A percentile compares a stretch with the other conserved stretches of the same genome.
Evolutionary conservation across 2,329 filamentous ascomycete genomes (phyloP).

Genomic region (Neodidymelliopsis sp.): DNA sequence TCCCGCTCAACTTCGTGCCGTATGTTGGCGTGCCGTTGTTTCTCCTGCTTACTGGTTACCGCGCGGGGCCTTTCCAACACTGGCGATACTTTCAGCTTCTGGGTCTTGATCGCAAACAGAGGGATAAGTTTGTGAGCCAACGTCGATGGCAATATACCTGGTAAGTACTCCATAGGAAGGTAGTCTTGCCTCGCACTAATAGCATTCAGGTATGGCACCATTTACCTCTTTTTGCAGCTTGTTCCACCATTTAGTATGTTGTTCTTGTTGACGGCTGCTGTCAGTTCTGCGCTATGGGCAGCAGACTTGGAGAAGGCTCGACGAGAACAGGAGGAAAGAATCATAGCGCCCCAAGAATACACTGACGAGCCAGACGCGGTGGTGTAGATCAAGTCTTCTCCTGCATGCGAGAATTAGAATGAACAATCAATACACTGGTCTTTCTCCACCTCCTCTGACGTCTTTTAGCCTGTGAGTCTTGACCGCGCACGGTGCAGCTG

Average conservation of each 20-base stretch:
- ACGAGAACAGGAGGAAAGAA: constrained; percentile 34
- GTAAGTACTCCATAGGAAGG: constrained; percentile 50
- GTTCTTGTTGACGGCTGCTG: constrained; percentile 86
- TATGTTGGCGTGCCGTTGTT: constrained; percentile 84
- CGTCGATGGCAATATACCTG: constrained; percentile 85
- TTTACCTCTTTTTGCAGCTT: constrained; percentile 85
- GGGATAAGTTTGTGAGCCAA: constrained; percentile 71
- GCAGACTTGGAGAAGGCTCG: constrained; percentile 70
- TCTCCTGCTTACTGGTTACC: constrained; percentile 84
- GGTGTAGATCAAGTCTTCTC: constrained; percentile 21
- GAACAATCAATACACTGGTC: background rate
- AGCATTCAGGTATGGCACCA: constrained; percentile 74
- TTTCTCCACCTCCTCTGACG: background rate
- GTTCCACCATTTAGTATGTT: constrained; percentile 91
- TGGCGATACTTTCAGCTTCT: constrained; percentile 88
- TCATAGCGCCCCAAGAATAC: constrained; percentile 33
- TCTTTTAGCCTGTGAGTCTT: too few relatives aligned
- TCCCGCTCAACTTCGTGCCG: constrained; percentile 85
- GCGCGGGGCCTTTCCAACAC: constrained; percentile 87
- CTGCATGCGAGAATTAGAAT: background rate
- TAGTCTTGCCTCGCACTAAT: constrained; percentile 16
- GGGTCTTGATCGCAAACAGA: constrained; percentile 75
- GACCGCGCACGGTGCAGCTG: too few relatives aligned
- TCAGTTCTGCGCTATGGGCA: constrained; percentile 86
- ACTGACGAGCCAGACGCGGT: constrained; percentile 38